These are phyloP conservation scores for Aspergillus pseudonomiae DNA, from an alignment of 2,329 filamentous ascomycete genomes.

Conservation along the genomic window DNA sequence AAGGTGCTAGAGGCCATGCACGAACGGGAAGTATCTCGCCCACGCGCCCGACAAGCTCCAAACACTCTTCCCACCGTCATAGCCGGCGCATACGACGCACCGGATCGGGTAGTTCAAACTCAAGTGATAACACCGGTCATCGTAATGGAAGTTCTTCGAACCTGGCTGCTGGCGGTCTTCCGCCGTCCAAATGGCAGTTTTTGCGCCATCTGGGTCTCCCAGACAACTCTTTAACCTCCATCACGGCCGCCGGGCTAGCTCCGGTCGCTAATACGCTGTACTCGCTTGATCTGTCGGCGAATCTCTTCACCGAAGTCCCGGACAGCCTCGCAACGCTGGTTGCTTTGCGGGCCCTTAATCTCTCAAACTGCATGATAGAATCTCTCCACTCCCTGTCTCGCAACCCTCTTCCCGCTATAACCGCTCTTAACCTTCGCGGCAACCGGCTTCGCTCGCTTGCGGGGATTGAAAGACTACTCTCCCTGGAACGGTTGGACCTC, in stretches of 20 bases:
- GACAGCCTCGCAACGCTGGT: constrained; percentile 86
- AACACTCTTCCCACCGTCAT: constrained; percentile 67
- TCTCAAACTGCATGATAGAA: constrained; percentile 97
- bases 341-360: constrained; percentile 85
- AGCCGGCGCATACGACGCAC: constrained; percentile 79
- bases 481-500: constrained; percentile 85
- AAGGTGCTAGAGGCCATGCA: constrained; percentile 37
- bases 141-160: constrained; percentile 74
- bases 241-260: constrained; percentile 73
- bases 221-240: constrained; percentile 84
- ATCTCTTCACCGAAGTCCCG: constrained; percentile 91
- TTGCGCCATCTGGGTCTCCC: constrained; percentile 87
- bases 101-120: constrained; percentile 90
- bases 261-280: constrained; percentile 86
- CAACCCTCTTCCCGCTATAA: constrained; percentile 86
- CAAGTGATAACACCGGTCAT: constrained; percentile 62
- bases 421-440: constrained; percentile 83
- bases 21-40: constrained; percentile 79
- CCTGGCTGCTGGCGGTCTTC: constrained; percentile 71
- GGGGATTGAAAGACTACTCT: constrained; percentile 84
- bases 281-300: constrained; percentile 88
- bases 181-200: constrained; percentile 91
- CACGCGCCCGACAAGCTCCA: constrained; percentile 72
- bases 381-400: constrained; percentile 84
- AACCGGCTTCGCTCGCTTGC: constrained; percentile 87